Conservation (phyloP, 2,329 filamentous ascomycete genomes). For the Gnomoniopsis smithogilvyi region DNA sequence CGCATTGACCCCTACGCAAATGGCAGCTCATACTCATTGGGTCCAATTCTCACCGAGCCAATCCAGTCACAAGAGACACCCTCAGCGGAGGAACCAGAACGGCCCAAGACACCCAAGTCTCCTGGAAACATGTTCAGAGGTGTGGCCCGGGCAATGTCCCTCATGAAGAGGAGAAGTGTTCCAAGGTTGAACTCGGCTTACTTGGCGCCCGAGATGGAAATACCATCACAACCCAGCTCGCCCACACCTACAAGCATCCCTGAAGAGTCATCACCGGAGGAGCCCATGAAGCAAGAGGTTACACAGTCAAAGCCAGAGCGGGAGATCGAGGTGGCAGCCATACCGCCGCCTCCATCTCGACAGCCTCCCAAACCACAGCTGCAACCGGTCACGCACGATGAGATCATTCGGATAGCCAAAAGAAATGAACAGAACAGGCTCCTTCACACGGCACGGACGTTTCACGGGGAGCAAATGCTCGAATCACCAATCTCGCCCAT, state of each 20-base stretch:
- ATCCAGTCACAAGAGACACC: constrained; percentile 21
- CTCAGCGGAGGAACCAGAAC: constrained; percentile 25
- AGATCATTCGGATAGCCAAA: constrained; percentile 42
- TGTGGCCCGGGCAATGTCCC: constrained; percentile 46
- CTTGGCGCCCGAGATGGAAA: constrained; percentile 32
- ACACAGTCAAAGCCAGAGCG: background rate
- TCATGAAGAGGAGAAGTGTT: constrained; percentile 54
- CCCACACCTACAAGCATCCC: constrained; percentile 24
- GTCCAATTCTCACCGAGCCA: constrained; percentile 14
- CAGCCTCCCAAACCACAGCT: constrained; percentile 23
- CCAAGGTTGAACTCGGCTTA: constrained; percentile 39
- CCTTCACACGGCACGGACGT: constrained; percentile 3
- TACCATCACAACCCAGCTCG: constrained; percentile 26
- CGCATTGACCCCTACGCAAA: constrained; percentile 51
- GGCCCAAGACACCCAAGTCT: constrained; percentile 38
- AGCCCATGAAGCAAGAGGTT: background rate
- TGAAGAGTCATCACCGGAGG: constrained; percentile 12
- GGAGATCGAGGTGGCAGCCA: constrained; percentile 28
- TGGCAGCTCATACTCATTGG: constrained; percentile 31
- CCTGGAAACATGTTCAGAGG: constrained; percentile 47
- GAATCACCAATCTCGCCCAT: constrained; percentile 14
- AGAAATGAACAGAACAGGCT: constrained; percentile 30
- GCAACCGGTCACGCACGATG: constrained; percentile 42
- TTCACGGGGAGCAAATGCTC: background rate
- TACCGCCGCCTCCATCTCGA: constrained; percentile 23